Percentiles rank a stretch among this genome's conserved stretches.
phyloP scores from a whole-genome alignment of 192 early-diverging fungal genomes.

The Podila epicladia region DNA sequence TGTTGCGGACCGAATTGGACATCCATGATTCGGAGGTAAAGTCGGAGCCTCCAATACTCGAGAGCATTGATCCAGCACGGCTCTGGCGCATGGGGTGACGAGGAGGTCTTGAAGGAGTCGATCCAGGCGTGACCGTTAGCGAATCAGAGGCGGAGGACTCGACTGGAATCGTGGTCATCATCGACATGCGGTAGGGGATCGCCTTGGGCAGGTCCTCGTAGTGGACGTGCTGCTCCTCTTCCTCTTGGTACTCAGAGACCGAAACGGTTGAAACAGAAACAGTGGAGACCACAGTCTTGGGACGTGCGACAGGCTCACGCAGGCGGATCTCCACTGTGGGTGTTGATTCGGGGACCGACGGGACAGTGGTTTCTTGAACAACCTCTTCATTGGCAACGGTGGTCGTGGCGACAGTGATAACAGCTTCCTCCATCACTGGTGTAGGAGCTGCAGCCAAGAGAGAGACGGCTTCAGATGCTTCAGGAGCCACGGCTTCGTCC shows the following conservation, averaged over 20 bases:
- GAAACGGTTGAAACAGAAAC: background rate
- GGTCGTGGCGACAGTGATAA: background rate
- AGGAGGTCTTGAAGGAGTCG: slow-evolving; percentile 29
- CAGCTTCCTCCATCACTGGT: too few species aligned
- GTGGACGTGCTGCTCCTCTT: slow-evolving; percentile 42
- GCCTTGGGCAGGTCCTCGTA: slow-evolving; percentile 43
- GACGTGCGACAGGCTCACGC: background rate
- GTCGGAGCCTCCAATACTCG: slow-evolving; percentile 32
- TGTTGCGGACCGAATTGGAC: slow-evolving; percentile 30
- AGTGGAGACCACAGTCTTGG: background rate
- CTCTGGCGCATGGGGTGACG: slow-evolving; percentile 46
- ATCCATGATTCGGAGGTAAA: slow-evolving; percentile 43
- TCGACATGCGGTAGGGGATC: slow-evolving; percentile 41
- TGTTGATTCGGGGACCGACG: background rate
- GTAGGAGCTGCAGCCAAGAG: too few species aligned
- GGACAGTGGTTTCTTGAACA: background rate
- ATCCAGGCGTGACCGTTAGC: background rate
- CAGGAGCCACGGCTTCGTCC: background rate
- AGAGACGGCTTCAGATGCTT: too few species aligned
- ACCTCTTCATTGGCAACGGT: background rate
- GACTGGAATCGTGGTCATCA: slow-evolving; percentile 44
- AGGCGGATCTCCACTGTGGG: background rate
- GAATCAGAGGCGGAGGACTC: slow-evolving; percentile 8
- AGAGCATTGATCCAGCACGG: slow-evolving; percentile 34
- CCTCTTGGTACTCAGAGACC: background rate